phyloP scores from a whole-genome alignment of 345 rosid genomes.

The Eutrema heterophyllum region DNA sequence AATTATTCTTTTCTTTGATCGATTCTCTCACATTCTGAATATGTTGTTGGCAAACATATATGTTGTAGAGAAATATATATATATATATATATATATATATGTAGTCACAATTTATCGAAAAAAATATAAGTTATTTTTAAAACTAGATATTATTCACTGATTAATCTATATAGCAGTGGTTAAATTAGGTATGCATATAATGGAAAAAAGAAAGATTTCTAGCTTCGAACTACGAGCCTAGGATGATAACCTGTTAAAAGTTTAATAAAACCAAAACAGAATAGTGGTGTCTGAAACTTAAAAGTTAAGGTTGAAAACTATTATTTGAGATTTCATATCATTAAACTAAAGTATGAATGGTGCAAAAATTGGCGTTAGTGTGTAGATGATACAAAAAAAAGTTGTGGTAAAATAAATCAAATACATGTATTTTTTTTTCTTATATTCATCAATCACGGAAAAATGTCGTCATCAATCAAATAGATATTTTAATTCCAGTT shows the following conservation, averaged over 20 bases:
- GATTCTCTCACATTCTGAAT: conserved; percentile 6
- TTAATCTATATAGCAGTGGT: background rate
- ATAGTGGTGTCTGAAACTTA: background rate
- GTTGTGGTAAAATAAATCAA: background rate
- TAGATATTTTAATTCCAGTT: background rate
- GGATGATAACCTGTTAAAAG: background rate
- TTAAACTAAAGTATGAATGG: background rate
- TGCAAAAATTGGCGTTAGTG: background rate
- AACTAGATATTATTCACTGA: background rate
- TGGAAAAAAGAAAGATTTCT: background rate
- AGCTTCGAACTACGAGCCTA: background rate
- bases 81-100: background rate
- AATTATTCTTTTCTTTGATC: background rate
- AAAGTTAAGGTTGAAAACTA: background rate
- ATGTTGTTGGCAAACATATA: background rate
- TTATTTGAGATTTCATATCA: background rate
- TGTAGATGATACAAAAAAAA: background rate
- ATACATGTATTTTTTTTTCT: background rate
- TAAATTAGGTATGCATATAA: background rate
- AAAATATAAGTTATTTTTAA: background rate
- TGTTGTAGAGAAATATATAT: background rate
- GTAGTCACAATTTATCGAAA: conserved; percentile 1
- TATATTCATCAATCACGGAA: background rate
- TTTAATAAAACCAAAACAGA: no score
- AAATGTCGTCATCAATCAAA: background rate